Conservation (phyloP, 495 filamentous ascomycete species). For the Talaromyces proteolyticus region DNA sequence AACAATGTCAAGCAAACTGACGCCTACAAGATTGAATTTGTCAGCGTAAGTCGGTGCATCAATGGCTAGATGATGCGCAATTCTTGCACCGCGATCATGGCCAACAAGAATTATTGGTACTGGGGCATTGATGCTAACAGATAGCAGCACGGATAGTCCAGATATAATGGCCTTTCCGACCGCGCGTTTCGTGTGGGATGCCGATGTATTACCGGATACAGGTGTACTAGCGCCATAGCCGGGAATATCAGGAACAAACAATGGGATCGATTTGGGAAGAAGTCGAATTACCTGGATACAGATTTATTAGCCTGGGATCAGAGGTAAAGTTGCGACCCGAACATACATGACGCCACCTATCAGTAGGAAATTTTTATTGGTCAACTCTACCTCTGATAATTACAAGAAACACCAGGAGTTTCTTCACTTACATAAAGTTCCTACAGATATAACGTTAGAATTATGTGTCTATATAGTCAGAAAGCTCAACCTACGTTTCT, state of each 20-base stretch:
- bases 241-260: conserved; percentile 28
- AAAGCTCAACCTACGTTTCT: background rate
- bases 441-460: background rate
- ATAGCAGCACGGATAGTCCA: conserved; percentile 17
- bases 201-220: conserved; percentile 8
- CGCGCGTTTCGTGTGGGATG: conserved; percentile 24
- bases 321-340: background rate
- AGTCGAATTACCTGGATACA: background rate
- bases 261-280: background rate
- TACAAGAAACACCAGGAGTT: background rate
- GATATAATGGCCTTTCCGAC: conserved; percentile 30
- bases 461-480: background rate
- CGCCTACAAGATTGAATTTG: conserved; percentile 16
- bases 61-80: conserved; percentile 40
- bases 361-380: too few species aligned
- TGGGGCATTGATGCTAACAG: conserved; percentile 1
- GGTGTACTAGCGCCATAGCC: conserved; percentile 36
- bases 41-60: conserved; percentile 1
- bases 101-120: conserved; percentile 26
- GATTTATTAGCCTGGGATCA: background rate
- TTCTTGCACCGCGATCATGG: conserved; percentile 43
- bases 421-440: background rate
- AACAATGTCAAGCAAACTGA: conserved; percentile 41
- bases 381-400: background rate
- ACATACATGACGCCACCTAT: background rate